Base-by-base conservation (phyloP, 2,329 filamentous ascomycete species). In the Orbilia blumenaviensis region DNA sequence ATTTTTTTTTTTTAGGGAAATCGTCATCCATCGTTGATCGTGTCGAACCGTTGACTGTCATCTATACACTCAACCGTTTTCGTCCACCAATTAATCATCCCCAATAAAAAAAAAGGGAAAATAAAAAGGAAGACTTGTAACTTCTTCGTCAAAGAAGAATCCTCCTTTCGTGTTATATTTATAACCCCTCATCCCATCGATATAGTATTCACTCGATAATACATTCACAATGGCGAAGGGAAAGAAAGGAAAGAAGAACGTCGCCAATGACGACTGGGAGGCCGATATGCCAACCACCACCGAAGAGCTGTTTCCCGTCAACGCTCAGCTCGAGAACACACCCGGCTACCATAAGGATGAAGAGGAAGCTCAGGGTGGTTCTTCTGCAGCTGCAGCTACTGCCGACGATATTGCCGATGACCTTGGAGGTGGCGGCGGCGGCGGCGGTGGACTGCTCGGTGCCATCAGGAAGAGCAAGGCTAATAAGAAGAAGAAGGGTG, bases 401-500 rank as follows among this genome's bases (percentile, higher is more conserved):
- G 83, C 86, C 38, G 85, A 84, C 36, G 84, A 84, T 60, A 82
- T 85, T 82, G 87, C 90, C 78, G 86, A 87, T 74, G 86, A 87
- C 80, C 84, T 84, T 23, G 87, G 82, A 21, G 87, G 87, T 74
- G 86, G 87, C 80, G 84, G 84, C 23, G 87, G 82, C 21, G 87
- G 82, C 18, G 87, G 86, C 50, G 89, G 90, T 78, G 92, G 92
- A 77, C 85, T 95, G 61, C 91, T 95, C 87, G 91, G 90, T 79
- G 90, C 92, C 80, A 86, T 94, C 84, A 89, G 90, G 82, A 94
- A 93, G 85, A 92, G 91, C 84, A 90, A 91, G 83, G 89, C 88
- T 83, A 96, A 93, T 86, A 91, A 92, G 84, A 95, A 93, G 85
- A 95, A 96, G 88, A 96, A 96, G 87, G 77, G 77, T 10, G 79